A percentile compares a stretch with the other conserved stretches of the same genome.
Evolutionary conservation across 1,284 basidiomycete species (phyloP).

Genomic region (Ceratorhiza oryzae-sativae): DNA sequence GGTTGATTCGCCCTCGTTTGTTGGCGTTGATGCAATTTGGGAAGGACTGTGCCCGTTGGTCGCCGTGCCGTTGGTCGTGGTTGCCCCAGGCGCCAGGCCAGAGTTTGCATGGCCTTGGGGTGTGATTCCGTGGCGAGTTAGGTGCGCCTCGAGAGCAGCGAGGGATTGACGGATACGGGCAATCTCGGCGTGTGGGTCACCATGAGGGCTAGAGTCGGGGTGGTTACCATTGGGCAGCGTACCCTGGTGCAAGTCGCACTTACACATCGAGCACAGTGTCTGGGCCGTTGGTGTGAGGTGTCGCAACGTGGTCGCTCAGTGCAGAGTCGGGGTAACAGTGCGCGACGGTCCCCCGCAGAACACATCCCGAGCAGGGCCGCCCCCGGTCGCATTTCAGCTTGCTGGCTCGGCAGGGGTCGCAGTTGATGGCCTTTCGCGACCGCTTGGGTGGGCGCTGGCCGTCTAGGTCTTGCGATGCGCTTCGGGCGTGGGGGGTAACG

Average conservation of each 20-base stretch:
- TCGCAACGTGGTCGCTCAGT: slow-evolving; percentile 57
- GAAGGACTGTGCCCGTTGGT: slow-evolving; percentile 30
- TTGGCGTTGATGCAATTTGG: slow-evolving; percentile 20
- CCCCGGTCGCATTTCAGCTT: slow-evolving; percentile 85
- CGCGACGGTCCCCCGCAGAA: slow-evolving; percentile 58
- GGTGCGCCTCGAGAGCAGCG: slow-evolving; percentile 37
- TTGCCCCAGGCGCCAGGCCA: not conserved
- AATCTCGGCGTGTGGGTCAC: slow-evolving; percentile 42
- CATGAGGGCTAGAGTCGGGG: slow-evolving; percentile 51
- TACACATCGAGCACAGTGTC: slow-evolving; percentile 33
- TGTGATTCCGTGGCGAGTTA: slow-evolving; percentile 35
- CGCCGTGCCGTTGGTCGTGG: not conserved
- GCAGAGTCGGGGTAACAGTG: slow-evolving; percentile 76
- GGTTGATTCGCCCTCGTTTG: slow-evolving; percentile 26
- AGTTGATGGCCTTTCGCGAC: slow-evolving; percentile 82
- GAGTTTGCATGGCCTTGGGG: not conserved
- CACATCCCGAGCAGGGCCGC: slow-evolving; percentile 81
- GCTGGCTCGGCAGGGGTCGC: slow-evolving; percentile 81
- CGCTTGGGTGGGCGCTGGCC: slow-evolving; percentile 66
- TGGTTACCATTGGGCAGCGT: slow-evolving; percentile 45
- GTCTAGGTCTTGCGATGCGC: slow-evolving; percentile 31
- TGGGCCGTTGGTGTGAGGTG: slow-evolving; percentile 62
- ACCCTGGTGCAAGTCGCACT: slow-evolving; percentile 49
- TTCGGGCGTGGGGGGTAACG: slow-evolving; percentile 10
- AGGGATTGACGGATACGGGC: slow-evolving; percentile 43